Evolutionary conservation across 2,329 filamentous ascomycete genomes (phyloP), one percentile per base, ranked within the genome.

Genomic region (Ophiostoma sp.): DNA sequence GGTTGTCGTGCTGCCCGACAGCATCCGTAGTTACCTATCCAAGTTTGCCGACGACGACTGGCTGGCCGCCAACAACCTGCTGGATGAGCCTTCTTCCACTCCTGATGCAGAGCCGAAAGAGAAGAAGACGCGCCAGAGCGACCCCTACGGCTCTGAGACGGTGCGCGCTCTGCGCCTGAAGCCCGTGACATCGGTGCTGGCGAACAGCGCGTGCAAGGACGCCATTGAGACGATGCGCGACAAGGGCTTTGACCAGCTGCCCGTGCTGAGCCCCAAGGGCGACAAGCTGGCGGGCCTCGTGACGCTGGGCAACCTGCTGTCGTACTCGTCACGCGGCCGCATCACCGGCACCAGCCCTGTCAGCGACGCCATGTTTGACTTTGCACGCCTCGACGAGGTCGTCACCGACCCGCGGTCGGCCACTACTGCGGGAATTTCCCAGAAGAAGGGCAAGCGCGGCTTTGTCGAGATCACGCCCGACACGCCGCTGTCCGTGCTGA

Each of bases 1-100:
- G 0, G 95, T 99, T 36, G 93, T 97, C 36, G 83, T 99, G 69
- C 84, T 97, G 23, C 96, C 95, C 0, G 95, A 99, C 80, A 97
- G 93, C 82, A 98, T 99, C 78, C 87, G 95, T 77, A 97, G 93
- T 81, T 99, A 99, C 80, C 88, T 99, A 35, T 94, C 91, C 82
- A 99, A 99, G 86, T 99, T 99, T 78, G 93, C 93, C 74, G 95
- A 99, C 78, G 96, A 99, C 78, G 95, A 98, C 83, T 99, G 95
- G 96, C 89, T 99, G 70, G 94, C 93, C 15, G 95, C 95, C 73
- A 99, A 99, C 81, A 90, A 94, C 78, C 91, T 99, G 33, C 86
- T 98, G 35, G 87, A 92, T n/a, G 76, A 77, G 39, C 72, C 76
- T 7, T 10, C 36, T 39, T 39, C 36, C 3, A 4, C 41, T 44